Conservation (phyloP, 805 yeast species). For the Hyphopichia homilentoma region DNA sequence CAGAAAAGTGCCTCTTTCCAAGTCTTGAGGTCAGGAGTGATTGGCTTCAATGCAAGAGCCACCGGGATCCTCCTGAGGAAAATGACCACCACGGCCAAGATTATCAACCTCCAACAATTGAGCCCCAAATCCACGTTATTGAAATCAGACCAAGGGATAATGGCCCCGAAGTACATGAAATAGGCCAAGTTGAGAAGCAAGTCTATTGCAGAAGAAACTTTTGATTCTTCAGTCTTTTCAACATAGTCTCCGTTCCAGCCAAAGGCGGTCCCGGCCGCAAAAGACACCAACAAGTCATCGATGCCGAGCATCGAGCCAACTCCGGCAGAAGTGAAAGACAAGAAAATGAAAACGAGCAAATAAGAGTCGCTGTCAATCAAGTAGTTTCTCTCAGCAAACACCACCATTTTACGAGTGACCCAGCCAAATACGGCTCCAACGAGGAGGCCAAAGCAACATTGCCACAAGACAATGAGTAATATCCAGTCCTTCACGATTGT, state of each 20-base stretch:
- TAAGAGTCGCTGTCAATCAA: conserved; percentile 87
- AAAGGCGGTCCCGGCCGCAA: conserved; percentile 91
- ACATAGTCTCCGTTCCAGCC: conserved; percentile 94
- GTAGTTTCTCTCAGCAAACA: conserved; percentile 64
- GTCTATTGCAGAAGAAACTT: conserved; percentile 88
- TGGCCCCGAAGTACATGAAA: conserved; percentile 87
- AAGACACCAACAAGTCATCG: conserved; percentile 84
- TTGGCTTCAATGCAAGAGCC: conserved; percentile 65
- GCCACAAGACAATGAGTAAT: conserved; percentile 70
- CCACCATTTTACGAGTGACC: conserved; percentile 63
- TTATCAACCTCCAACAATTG: conserved; percentile 73
- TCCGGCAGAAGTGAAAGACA: conserved; percentile 85
- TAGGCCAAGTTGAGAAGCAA: conserved; percentile 77
- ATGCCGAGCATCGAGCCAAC: conserved; percentile 84
- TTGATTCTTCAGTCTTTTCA: conserved; percentile 74
- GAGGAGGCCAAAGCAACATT: conserved; percentile 74
- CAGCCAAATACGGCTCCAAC: conserved; percentile 75
- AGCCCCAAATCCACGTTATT: conserved; percentile 61
- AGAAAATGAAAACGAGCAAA: conserved; percentile 75
- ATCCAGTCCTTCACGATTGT: conserved; percentile 81
- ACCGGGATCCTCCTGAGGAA: conserved; percentile 82
- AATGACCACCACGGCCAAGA: conserved; percentile 70
- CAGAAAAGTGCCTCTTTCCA: conserved; percentile 95
- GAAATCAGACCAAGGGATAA: conserved; percentile 83
- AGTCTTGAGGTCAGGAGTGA: conserved; percentile 81